Percentiles rank a stretch among this genome's conserved stretches.
Evolutionary conservation across 805 yeast genomes (phyloP).

Genomic region (Candida suzukii): DNA sequence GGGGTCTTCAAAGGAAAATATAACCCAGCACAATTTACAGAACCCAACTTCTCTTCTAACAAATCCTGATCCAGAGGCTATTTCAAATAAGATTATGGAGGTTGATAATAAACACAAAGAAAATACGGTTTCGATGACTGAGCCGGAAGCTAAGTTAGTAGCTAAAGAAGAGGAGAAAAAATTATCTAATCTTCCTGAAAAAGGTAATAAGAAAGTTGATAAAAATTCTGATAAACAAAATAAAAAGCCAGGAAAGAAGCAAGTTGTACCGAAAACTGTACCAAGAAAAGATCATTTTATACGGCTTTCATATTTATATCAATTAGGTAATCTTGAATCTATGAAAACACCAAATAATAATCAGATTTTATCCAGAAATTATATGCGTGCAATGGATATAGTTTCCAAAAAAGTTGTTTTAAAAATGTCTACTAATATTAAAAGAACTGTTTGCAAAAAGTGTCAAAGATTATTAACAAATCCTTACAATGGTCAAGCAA

Average conservation of each 20-base stretch:
- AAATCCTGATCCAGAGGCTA: no score
- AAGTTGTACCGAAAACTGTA: slow-evolving; percentile 29
- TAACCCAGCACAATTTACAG: no score
- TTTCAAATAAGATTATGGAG: no score
- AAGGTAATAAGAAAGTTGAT: no score
- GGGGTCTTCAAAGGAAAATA: no score
- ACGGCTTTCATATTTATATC: slow-evolving; percentile 53
- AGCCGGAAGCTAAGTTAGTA: no score
- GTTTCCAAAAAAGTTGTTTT: slow-evolving; percentile 65
- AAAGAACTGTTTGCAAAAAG: slow-evolving; percentile 61
- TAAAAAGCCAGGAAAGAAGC: slow-evolving; percentile 1
- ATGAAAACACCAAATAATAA: background rate
- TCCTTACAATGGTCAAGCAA: slow-evolving; percentile 16
- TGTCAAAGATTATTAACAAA: slow-evolving; percentile 39
- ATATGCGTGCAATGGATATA: slow-evolving; percentile 45
- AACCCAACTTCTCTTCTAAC: no score
- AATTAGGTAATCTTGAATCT: slow-evolving; percentile 34
- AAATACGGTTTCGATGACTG: no score
- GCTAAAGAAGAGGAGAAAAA: no score
- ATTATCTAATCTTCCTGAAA: no score
- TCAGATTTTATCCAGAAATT: slow-evolving; percentile 43
- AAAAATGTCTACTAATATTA: slow-evolving; percentile 55
- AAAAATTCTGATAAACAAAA: no score
- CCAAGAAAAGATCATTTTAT: slow-evolving; percentile 54
- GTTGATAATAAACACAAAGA: no score